Percentiles rank a stretch among this genome's conserved stretches.
Evolutionary conservation across 2,329 filamentous ascomycete species (phyloP).

Genomic region (Trichophyton rubrum): DNA sequence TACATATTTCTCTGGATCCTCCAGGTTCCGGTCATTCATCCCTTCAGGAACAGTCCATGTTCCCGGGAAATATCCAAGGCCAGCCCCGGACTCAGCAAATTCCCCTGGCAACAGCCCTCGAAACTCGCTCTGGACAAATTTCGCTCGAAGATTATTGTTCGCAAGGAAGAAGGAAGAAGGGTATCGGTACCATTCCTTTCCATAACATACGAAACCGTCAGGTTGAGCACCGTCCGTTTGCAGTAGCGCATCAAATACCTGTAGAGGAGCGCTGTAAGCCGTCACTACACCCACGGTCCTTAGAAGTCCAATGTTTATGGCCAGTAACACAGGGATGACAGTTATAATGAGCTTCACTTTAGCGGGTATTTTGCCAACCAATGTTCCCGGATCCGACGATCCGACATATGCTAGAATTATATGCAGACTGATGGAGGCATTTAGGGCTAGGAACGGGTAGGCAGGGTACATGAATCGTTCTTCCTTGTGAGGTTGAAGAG

Average conservation of each 20-base stretch:
- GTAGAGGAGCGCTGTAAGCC: conserved; percentile 72
- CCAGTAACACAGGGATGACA: conserved; percentile 47
- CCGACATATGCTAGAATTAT: conserved; percentile 66
- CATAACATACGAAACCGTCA: conserved; percentile 69
- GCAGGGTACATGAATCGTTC: conserved; percentile 97
- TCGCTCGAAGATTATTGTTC: conserved; percentile 64
- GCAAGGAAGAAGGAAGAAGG: conserved; percentile 88
- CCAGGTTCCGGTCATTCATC: conserved; percentile 84
- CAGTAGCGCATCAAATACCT: conserved; percentile 41
- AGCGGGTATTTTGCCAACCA: conserved; percentile 60
- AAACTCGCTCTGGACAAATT: conserved; percentile 87
- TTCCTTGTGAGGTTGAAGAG: conserved; percentile 87
- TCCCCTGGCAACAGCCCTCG: conserved; percentile 78
- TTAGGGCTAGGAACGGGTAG: conserved; percentile 81
- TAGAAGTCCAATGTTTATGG: conserved; percentile 53
- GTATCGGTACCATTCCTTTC: conserved; percentile 98
- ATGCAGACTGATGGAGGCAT: conserved; percentile 74
- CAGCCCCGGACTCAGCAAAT: conserved; percentile 61
- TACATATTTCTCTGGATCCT: conserved; percentile 78
- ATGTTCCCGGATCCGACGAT: conserved; percentile 51
- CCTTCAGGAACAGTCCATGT: conserved; percentile 70
- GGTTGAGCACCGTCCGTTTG: conserved; percentile 40
- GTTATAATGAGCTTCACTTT: conserved; percentile 59
- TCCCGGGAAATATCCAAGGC: conserved; percentile 65
- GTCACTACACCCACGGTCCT: conserved; percentile 66